phyloP scores from a whole-genome alignment of 371 early-diverging fungal species.

The Blakeslea trispora region DNA sequence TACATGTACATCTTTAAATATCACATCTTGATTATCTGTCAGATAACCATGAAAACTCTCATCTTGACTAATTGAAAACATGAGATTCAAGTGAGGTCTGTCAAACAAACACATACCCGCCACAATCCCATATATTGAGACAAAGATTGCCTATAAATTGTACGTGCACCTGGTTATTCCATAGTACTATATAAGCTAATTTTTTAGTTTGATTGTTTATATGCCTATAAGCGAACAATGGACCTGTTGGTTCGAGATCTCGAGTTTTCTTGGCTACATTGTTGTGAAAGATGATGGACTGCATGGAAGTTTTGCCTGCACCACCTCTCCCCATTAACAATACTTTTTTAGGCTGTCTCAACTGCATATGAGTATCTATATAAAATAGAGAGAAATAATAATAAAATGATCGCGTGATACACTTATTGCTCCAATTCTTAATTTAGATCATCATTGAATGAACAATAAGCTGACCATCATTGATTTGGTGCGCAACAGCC shows the following conservation, averaged over 20 bases:
- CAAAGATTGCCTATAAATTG: slow-evolving; percentile 91
- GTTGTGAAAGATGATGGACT: slow-evolving; percentile 96
- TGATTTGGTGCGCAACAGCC: too few relatives aligned
- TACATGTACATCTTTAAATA: slow-evolving; percentile 95
- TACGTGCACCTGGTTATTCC: slow-evolving; percentile 94
- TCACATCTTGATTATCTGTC: slow-evolving; percentile 83
- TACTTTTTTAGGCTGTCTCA: slow-evolving; percentile 57
- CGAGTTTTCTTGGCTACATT: slow-evolving; percentile 93
- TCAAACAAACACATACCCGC: slow-evolving; percentile 55
- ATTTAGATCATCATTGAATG: too few relatives aligned
- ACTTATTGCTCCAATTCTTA: too few relatives aligned
- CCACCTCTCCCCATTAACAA: slow-evolving; percentile 91
- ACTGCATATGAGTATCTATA: too few relatives aligned
- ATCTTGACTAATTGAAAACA: slow-evolving; percentile 68
- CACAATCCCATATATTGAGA: slow-evolving; percentile 95
- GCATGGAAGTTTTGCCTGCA: slow-evolving; percentile 97
- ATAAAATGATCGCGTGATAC: too few relatives aligned
- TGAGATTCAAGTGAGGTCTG: too few relatives aligned
- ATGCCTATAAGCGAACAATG: too few relatives aligned
- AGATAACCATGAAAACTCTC: slow-evolving; percentile 94
- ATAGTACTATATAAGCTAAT: slow-evolving; percentile 54
- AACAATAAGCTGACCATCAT: too few relatives aligned
- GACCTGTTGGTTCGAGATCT: slow-evolving; percentile 92
- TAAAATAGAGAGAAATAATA: too few relatives aligned
- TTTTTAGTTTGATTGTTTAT: too few relatives aligned